These are phyloP conservation scores for Arabidopsis thaliana DNA, from an alignment of 345 rosid genomes.

Conservation along the genomic window DNA sequence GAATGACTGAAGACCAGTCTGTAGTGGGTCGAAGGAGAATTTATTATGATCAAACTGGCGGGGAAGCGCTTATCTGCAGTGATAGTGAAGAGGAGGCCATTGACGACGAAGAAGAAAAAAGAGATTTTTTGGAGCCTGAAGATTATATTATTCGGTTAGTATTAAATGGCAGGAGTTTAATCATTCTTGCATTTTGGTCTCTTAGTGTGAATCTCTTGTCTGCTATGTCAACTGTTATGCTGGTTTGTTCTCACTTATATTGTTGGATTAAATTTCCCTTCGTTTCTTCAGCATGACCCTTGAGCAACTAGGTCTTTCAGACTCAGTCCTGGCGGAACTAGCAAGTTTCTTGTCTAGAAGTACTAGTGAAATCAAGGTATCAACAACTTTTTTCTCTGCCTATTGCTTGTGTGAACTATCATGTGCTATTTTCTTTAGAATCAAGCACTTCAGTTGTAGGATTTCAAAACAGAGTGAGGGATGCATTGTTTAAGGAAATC, in stretches of 20 bases:
- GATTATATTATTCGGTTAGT: constrained; percentile 91
- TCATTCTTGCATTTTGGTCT: constrained; percentile 14
- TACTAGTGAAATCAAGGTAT: constrained; percentile 83
- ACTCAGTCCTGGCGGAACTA: constrained; percentile 68
- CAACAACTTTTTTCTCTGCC: constrained; percentile 21
- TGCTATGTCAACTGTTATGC: constrained; percentile 19
- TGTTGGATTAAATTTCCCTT: constrained; percentile 17
- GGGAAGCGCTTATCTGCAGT: constrained; percentile 99
- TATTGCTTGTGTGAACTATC: constrained; percentile 6
- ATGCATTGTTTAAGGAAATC: constrained; percentile 22
- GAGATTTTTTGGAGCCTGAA: constrained; percentile 75
- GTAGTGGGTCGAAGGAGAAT: constrained; percentile 98
- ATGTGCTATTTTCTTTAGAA: constrained; percentile 30
- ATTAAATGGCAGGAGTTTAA: constrained; percentile 25
- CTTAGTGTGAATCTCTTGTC: constrained; percentile 11
- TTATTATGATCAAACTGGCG: constrained; percentile 94
- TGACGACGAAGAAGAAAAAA: constrained; percentile 88
- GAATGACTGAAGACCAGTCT: constrained; percentile 99
- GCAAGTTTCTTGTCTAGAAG: constrained; percentile 75
- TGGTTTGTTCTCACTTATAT: neutral
- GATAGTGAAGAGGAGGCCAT: constrained; percentile 94
- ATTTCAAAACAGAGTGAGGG: constrained; percentile 33
- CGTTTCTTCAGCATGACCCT: constrained; percentile 74
- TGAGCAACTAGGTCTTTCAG: constrained; percentile 72
- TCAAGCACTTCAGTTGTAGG: constrained; percentile 21